These are phyloP conservation scores for Myochromella boudieri DNA, from an alignment of 768 basidiomycete genomes.

Conservation along the genomic window DNA sequence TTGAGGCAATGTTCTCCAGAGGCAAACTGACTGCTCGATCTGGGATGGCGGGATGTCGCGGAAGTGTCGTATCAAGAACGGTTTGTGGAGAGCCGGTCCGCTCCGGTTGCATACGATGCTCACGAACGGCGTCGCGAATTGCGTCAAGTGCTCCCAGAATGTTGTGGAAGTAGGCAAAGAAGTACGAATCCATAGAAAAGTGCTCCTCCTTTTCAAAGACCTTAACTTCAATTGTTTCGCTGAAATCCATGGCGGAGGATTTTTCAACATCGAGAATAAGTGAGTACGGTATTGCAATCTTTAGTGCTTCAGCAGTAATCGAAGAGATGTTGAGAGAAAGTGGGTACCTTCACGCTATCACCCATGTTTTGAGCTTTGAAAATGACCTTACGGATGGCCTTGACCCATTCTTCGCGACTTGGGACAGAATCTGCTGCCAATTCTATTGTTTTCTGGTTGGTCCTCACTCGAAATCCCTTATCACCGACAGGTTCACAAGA, in stretches of 20 bases:
- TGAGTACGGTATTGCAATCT: conserved; percentile 94
- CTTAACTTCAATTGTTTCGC: conserved; percentile 94
- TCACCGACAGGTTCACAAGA: conserved; percentile 81
- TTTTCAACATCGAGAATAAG: conserved; percentile 86
- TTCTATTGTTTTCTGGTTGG: conserved; percentile 73
- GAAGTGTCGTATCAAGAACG: conserved; percentile 61
- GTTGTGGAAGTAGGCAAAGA: conserved; percentile 93
- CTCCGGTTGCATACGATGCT: conserved; percentile 42
- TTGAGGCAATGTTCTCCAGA: conserved; percentile 28
- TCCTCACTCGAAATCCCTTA: conserved; percentile 79
- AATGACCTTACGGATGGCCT: conserved; percentile 89
- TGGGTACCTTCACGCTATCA: conserved; percentile 83
- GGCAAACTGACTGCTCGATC: conserved; percentile 44
- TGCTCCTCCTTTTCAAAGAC: conserved; percentile 82
- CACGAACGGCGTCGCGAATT: conserved; percentile 76
- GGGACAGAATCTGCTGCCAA: conserved; percentile 79
- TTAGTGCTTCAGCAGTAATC: neutral
- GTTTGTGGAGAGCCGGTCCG: conserved; percentile 27
- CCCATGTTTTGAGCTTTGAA: conserved; percentile 97
- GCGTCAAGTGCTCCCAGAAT: conserved; percentile 73
- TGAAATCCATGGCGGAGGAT: conserved; percentile 90
- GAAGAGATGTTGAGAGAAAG: neutral
- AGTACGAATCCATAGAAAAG: conserved; percentile 82
- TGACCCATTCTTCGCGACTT: conserved; percentile 94
- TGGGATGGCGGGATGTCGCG: conserved; percentile 32